Base-by-base conservation (phyloP, 2,329 filamentous ascomycete species). In the Tolypocladium ovalisporum region DNA sequence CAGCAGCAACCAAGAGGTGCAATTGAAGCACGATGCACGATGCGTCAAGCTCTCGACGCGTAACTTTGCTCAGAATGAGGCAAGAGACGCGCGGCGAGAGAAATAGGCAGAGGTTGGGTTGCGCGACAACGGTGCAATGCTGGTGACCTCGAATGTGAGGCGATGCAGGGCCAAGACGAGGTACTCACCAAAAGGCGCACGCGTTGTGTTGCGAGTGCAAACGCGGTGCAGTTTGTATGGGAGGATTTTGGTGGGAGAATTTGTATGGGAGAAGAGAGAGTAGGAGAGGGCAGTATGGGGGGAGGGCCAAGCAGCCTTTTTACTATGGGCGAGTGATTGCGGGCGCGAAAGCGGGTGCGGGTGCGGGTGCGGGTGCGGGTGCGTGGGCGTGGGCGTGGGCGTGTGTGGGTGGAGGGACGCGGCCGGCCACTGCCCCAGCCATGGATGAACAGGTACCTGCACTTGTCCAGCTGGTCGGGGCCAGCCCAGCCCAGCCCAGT, bases 261-360 rank as follows among this genome's bases (percentile, higher is more conserved):
- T 81, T 83, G 80, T 82, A 82, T 83, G 80, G 77, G 79, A 80
- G 75, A 78, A 78, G 78, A 70, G 73, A 73, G 75, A 73, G 66
- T n/a, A 75, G 76, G 75, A 57, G 55, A 56, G 57, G 54, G 57
- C 71, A 77, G 78, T 79, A 79, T 77, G 78, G 77, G 77, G 75
- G 74, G 70, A 74, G 72, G 73, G 74, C 74, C 73, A 73, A 74
- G 75, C 75, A 75, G 76, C 79, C 79, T 83, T 84, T 84, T 84
- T 82, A 83, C 80, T 82, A 79, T 80, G 80, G 76, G 77, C 72
- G 78, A 78, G 77, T 83, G 80, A 82, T 83, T 83, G 79, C 74
- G 77, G 70, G 73, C 69, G 69, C 64, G 66, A 68, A 67, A 67
- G 68, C 57, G 61, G 59, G 59, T 56, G 57, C 57, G 57, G 52